Conservation (phyloP, 129 eudicot genomes). For the Tagetes patula region DNA sequence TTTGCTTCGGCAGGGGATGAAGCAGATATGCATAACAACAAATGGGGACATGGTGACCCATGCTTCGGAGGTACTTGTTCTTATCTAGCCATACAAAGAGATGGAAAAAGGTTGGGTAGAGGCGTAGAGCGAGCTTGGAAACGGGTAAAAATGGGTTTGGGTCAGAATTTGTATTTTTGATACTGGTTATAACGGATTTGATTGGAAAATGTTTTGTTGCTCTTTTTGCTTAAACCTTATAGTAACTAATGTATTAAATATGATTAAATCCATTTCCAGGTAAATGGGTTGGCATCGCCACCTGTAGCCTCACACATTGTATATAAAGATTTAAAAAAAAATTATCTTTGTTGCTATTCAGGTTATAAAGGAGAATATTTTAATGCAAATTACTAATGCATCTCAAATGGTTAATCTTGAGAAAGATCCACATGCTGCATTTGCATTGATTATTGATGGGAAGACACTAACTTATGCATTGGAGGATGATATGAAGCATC, state of each 20-base stretch:
- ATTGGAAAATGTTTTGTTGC: background rate
- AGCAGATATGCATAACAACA: slow-evolving; percentile 67
- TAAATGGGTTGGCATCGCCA: slow-evolving; percentile 1
- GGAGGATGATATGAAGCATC: slow-evolving; percentile 76
- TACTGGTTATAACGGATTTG: background rate
- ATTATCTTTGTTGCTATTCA: slow-evolving; percentile 24
- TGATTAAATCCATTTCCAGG: background rate
- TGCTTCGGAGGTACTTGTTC: slow-evolving; percentile 55
- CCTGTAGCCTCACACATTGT: background rate
- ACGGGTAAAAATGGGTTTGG: background rate
- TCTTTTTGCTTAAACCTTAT: background rate
- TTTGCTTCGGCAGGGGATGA: slow-evolving; percentile 95
- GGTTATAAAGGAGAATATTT: slow-evolving; percentile 70
- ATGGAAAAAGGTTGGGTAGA: background rate
- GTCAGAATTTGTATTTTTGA: background rate
- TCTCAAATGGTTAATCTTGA: slow-evolving; percentile 87
- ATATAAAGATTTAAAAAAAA: background rate
- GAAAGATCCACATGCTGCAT: slow-evolving; percentile 91
- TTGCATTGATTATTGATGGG: slow-evolving; percentile 90
- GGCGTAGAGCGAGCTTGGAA: background rate
- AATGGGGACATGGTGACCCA: slow-evolving; percentile 42
- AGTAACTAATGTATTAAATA: background rate
- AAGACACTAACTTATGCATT: slow-evolving; percentile 72
- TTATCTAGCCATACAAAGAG: slow-evolving; percentile 16
- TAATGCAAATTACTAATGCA: slow-evolving; percentile 73